phyloP scores from a whole-genome alignment of 768 basidiomycete genomes.

The Lactifluus pinguis region DNA sequence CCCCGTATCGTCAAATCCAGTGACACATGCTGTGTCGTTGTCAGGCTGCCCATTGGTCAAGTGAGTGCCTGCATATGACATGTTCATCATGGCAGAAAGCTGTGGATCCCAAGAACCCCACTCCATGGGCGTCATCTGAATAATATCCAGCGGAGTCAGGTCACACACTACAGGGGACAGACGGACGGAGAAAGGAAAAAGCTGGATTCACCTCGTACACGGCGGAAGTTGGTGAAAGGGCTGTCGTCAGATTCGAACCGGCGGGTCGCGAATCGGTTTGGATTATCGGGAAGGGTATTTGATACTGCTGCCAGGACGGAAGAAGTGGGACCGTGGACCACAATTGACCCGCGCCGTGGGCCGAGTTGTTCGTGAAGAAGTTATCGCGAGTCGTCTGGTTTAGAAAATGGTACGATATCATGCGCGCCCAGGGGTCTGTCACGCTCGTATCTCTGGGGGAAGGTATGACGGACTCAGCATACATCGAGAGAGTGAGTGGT shows the following conservation, averaged over 20 bases:
- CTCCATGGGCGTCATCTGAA: constrained; percentile 52
- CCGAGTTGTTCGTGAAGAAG: constrained; percentile 50
- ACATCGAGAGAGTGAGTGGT: background rate
- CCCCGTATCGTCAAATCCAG: constrained; percentile 63
- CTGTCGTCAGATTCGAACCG: constrained; percentile 35
- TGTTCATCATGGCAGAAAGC: constrained; percentile 60
- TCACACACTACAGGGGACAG: background rate
- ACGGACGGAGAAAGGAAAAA: background rate
- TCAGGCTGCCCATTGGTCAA: constrained; percentile 47
- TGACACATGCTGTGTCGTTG: constrained; percentile 53
- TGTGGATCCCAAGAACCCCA: constrained; percentile 67
- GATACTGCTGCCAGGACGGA: constrained; percentile 39
- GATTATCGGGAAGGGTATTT: constrained; percentile 61
- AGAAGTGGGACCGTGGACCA: constrained; percentile 50
- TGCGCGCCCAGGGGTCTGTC: constrained; percentile 55
- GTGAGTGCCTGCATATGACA: constrained; percentile 55
- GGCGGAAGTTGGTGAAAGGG: constrained; percentile 33
- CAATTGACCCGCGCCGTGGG: constrained; percentile 66
- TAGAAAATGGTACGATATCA: constrained; percentile 65
- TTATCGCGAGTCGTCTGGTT: constrained; percentile 51
- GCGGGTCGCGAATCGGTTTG: constrained; percentile 45
- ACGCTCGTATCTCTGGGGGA: constrained; percentile 48
- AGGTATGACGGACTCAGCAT: background rate
- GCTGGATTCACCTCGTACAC: constrained; percentile 49
- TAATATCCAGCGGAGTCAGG: constrained; percentile 1